phyloP scores from a whole-genome alignment of 257 asterid genomes.

The Solanum arcanum region DNA sequence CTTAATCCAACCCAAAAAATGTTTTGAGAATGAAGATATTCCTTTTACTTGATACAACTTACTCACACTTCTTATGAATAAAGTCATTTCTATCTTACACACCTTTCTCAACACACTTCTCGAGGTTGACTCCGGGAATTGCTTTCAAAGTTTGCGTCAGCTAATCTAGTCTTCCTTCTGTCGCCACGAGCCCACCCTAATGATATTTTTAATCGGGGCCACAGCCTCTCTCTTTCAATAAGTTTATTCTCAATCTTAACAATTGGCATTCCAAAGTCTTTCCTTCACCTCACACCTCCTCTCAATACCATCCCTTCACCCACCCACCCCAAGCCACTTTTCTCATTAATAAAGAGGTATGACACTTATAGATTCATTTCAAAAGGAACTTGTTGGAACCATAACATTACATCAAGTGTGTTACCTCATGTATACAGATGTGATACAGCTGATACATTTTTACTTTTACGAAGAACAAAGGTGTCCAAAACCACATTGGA shows the following conservation, averaged over 20 bases:
- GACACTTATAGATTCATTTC: neutral
- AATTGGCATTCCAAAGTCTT: neutral
- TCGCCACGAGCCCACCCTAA: neutral
- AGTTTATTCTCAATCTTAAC: neutral
- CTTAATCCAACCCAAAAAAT: neutral
- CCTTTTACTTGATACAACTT: neutral
- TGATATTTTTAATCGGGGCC: neutral
- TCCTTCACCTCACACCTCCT: neutral
- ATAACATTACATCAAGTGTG: neutral
- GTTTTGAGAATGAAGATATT: neutral
- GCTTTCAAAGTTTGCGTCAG: neutral
- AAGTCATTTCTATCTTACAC: neutral
- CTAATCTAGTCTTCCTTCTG: neutral
- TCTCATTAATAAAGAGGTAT: neutral
- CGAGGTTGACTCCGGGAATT: neutral
- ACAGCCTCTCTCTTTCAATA: neutral
- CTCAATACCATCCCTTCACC: neutral
- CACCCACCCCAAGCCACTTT: neutral
- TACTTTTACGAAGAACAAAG: neutral
- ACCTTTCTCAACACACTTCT: neutral
- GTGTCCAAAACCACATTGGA: neutral
- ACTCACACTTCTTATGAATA: neutral
- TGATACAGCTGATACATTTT: neutral
- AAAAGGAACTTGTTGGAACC: neutral
- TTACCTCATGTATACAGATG: neutral